Base-by-base conservation (phyloP, 768 basidiomycete genomes). In the Ephemerocybe angulata region DNA sequence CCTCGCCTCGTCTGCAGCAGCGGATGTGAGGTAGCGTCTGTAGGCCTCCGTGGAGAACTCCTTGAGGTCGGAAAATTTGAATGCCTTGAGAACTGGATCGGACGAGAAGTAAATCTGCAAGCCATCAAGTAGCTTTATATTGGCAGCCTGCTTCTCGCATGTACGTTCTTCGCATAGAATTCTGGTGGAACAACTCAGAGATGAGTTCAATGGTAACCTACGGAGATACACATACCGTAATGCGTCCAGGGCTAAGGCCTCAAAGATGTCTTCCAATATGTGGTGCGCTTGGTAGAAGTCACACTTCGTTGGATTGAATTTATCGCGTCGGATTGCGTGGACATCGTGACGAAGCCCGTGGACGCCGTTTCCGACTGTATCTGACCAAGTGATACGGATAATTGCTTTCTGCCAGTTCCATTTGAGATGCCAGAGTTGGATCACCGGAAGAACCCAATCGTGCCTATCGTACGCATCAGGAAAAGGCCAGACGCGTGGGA, bases 371-470 rank as follows among this genome's bases (percentile, higher is more conserved):
- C 12, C 59, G 7, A 52, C 27, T 12, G 43, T 37, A 5, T 13
- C 13, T 35, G 28, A 37, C 59, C 57, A 60, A 50, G 62, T 57
- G 21, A 59, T 50, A 2, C 50, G 41, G 22, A 62, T 57, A 27
- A 64, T 58, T 2, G 46, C 35, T 38, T 62, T 60, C 33, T 57
- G 57, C 48, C 52, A 58, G 1, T 33, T 41, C 63, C 63, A 64
- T 19, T 59, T 57, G 43, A 64, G 47, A 27, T 64, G 61, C 58
- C 63, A 62, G 0, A 60, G 19, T 25, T 63, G 62, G 17, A 63
- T 62, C 0, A 63, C 19, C 1, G 61, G 62, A 24, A 63, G 51
- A 0, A 50, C 61, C 61, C 62, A 63, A 22, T 58, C 31, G 33
- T 62, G 52, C 6, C 27, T 53, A 4, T 53, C 19, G 13, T 55